Conservation (phyloP, 306 rosid genomes). For the Rosa multiflora region DNA sequence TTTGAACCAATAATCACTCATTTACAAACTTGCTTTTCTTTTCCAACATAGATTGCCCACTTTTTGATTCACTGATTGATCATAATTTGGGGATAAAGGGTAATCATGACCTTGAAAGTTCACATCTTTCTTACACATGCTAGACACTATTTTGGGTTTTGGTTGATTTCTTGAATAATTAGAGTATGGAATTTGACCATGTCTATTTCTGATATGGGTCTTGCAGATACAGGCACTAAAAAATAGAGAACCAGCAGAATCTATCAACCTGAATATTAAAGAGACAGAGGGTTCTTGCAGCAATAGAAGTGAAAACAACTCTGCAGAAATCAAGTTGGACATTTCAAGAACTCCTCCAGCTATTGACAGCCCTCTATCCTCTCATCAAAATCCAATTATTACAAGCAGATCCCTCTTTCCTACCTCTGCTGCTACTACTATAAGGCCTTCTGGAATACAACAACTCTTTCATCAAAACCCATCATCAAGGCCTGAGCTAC, state of each 20-base stretch:
- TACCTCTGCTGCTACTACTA: constrained; percentile 30
- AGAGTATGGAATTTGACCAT: neutral
- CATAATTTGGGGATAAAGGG: constrained; percentile 25
- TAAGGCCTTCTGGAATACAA: constrained; percentile 62
- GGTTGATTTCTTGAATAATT: neutral
- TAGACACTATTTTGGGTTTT: neutral
- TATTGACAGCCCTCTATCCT: constrained; percentile 70
- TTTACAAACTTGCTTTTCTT: constrained; percentile 39
- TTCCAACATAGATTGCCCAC: constrained; percentile 15
- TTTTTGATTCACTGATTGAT: constrained; percentile 38
- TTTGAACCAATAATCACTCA: constrained; percentile 29
- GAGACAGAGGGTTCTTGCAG: constrained; percentile 99
- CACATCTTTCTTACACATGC: constrained; percentile 16
- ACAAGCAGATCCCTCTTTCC: constrained; percentile 62
- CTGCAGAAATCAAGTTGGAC: constrained; percentile 79
- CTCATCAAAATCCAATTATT: constrained; percentile 44
- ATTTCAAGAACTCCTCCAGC: constrained; percentile 84
- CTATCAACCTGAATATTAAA: constrained; percentile 80
- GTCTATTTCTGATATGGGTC: neutral
- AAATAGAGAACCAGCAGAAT: constrained; percentile 92
- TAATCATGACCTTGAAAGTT: constrained; percentile 19
- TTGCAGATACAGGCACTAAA: constrained; percentile 82
- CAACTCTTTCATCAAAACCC: constrained; percentile 84
- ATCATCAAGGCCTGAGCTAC: constrained; percentile 61
- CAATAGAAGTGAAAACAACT: constrained; percentile 95